phyloP scores from a whole-genome alignment of 768 basidiomycete species.

The Termitomyces sp. region DNA sequence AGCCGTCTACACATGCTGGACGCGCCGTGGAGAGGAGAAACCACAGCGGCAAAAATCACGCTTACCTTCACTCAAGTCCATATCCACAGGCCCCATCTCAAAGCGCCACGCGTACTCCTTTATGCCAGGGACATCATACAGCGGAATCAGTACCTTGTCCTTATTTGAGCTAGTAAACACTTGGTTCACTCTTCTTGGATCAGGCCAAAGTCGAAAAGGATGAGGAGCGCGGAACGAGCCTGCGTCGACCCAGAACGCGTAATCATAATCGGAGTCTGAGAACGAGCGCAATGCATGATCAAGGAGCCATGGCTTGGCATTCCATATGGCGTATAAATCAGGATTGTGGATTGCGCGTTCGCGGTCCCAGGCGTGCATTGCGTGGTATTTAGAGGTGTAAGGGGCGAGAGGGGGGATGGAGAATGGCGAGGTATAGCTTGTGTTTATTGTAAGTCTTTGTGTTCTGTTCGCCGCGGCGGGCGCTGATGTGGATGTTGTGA shows the following conservation, averaged over 20 bases:
- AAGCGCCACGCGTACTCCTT: slow-evolving; percentile 33
- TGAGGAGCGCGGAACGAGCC: slow-evolving; percentile 44
- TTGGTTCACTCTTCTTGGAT: slow-evolving; percentile 29
- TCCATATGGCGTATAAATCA: slow-evolving; percentile 51
- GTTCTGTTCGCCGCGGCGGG: not conserved
- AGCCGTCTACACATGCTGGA: not conserved
- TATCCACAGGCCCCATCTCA: slow-evolving; percentile 43
- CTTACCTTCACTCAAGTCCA: slow-evolving; percentile 47
- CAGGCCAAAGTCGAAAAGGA: slow-evolving; percentile 43
- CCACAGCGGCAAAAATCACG: not conserved
- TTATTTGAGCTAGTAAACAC: slow-evolving; percentile 27
- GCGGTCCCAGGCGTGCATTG: slow-evolving; percentile 40
- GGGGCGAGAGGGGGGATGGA: slow-evolving; percentile 38
- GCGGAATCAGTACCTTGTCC: slow-evolving; percentile 46
- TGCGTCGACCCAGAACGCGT: slow-evolving; percentile 56
- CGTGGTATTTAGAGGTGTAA: slow-evolving; percentile 26
- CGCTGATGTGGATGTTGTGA: not conserved
- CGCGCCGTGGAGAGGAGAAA: rapidly evolving
- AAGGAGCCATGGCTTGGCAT: slow-evolving; percentile 47
- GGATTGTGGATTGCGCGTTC: slow-evolving; percentile 37
- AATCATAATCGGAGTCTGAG: slow-evolving; percentile 32
- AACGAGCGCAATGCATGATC: slow-evolving; percentile 28
- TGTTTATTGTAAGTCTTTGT: slow-evolving; percentile 8
- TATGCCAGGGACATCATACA: slow-evolving; percentile 27
- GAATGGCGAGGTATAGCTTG: slow-evolving; percentile 37